A percentile compares a stretch with the other conserved stretches of the same genome.
Conservation (phyloP, 2,329 filamentous ascomycete species). For the Anthostomella pinea region DNA sequence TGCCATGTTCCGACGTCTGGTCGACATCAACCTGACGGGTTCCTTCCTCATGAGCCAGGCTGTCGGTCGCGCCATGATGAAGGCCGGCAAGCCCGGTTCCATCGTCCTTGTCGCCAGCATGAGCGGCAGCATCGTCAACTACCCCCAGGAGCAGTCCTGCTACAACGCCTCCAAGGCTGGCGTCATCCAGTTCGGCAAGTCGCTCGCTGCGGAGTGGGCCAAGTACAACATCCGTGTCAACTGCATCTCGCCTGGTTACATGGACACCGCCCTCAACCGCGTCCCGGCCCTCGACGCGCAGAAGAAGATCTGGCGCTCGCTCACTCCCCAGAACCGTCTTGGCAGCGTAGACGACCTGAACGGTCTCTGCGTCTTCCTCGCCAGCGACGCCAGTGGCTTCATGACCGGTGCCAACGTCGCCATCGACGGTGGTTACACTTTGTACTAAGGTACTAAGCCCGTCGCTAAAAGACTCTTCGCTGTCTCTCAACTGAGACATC, state of each 20-base stretch:
- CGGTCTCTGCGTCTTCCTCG: conserved; percentile 72
- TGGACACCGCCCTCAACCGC: conserved; percentile 80
- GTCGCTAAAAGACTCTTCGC: no score
- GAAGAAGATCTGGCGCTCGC: conserved; percentile 75
- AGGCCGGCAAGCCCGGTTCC: conserved; percentile 65
- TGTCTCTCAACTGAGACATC: no score
- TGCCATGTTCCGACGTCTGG: conserved; percentile 72
- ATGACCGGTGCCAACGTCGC: conserved; percentile 75
- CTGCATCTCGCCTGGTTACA: conserved; percentile 81
- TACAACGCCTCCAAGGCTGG: conserved; percentile 85
- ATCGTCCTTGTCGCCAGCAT: conserved; percentile 78
- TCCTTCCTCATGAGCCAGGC: conserved; percentile 75
- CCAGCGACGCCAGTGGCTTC: conserved; percentile 68
- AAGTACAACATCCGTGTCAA: conserved; percentile 79
- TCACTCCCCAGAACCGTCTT: conserved; percentile 71
- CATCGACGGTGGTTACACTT: conserved; percentile 69
- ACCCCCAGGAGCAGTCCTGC: conserved; percentile 76
- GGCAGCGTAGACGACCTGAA: conserved; percentile 75
- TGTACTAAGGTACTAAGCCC: no score
- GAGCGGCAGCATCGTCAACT: conserved; percentile 83
- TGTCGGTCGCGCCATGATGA: conserved; percentile 71
- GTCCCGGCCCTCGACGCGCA: conserved; percentile 74
- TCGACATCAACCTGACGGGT: conserved; percentile 80
- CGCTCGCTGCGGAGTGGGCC: conserved; percentile 80
- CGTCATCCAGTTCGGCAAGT: conserved; percentile 75